Evolutionary conservation across 1,284 basidiomycete species (phyloP).

Genomic region (Ustilago sp.): DNA sequence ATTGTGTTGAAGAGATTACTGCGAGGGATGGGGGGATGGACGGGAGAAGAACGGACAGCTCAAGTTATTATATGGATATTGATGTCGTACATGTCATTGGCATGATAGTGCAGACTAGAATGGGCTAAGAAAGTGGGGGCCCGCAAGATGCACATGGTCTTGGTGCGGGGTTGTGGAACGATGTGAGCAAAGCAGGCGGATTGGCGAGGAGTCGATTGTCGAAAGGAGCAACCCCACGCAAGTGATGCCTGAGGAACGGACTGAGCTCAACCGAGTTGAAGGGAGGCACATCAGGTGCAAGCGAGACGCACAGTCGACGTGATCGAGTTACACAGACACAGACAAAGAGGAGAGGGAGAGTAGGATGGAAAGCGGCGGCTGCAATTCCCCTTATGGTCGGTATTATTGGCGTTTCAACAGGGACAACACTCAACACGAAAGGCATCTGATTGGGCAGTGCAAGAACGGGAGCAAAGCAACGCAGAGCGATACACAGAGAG

Average conservation of each 20-base stretch:
- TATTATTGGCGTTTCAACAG: background rate
- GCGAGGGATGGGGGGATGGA: background rate
- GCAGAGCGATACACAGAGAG: too few relatives aligned
- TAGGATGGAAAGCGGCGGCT: background rate
- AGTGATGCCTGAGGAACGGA: background rate
- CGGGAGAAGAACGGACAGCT: background rate
- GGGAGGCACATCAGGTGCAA: background rate
- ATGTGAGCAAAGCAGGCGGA: background rate
- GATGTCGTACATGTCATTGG: background rate
- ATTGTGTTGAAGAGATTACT: background rate
- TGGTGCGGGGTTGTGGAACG: slow-evolving; percentile 7
- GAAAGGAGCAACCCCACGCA: too few relatives aligned
- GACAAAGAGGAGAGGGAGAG: background rate
- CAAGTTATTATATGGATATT: slow-evolving; percentile 15
- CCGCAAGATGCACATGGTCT: slow-evolving; percentile 22
- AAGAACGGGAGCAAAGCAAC: background rate
- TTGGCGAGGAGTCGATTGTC: background rate
- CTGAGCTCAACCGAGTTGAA: background rate
- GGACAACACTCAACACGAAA: background rate
- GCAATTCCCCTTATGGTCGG: background rate
- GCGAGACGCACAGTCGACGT: background rate
- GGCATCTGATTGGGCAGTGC: background rate
- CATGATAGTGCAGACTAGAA: background rate
- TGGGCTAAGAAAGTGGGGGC: slow-evolving; percentile 18
- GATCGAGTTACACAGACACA: background rate